phyloP scores from a whole-genome alignment of 352 stramenopile genomes.

The Phytophthora idaei region DNA sequence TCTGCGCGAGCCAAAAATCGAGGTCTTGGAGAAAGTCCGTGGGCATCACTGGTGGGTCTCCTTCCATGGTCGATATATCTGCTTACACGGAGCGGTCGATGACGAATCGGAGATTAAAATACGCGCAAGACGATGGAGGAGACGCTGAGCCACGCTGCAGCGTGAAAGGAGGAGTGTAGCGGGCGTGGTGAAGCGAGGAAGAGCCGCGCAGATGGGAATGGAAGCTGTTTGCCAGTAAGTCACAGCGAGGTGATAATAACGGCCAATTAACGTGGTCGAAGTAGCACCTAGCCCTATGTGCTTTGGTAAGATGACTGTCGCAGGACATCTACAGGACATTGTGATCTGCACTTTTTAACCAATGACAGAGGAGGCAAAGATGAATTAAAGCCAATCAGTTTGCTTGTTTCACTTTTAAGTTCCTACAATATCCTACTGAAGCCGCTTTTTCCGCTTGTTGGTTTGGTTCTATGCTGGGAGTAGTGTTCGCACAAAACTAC shows the following conservation, averaged over 20 bases:
- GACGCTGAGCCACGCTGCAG: conserved; percentile 1
- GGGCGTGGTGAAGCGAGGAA: conserved; percentile 2
- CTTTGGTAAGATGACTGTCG: not conserved
- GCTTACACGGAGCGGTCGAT: not conserved
- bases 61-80: conserved; percentile 27
- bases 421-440: no score
- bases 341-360: no score
- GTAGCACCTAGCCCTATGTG: not conserved
- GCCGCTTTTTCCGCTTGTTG: no score
- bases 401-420: no score
- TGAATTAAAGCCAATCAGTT: no score
- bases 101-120: not conserved
- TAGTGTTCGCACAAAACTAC: no score
- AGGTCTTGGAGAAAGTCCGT: conserved; percentile 41
- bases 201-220: not conserved
- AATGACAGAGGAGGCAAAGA: no score
- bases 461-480: no score
- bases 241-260: not conserved
- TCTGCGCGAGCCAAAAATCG: conserved; percentile 33
- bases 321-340: no score
- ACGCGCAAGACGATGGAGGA: conserved; percentile 7
- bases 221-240: not conserved
- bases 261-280: not conserved
- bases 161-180: conserved; percentile 1
- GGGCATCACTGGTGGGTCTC: conserved; percentile 14